These are phyloP conservation scores for Plectranthus barbatus DNA, from an alignment of 257 asterid genomes.

Conservation along the genomic window DNA sequence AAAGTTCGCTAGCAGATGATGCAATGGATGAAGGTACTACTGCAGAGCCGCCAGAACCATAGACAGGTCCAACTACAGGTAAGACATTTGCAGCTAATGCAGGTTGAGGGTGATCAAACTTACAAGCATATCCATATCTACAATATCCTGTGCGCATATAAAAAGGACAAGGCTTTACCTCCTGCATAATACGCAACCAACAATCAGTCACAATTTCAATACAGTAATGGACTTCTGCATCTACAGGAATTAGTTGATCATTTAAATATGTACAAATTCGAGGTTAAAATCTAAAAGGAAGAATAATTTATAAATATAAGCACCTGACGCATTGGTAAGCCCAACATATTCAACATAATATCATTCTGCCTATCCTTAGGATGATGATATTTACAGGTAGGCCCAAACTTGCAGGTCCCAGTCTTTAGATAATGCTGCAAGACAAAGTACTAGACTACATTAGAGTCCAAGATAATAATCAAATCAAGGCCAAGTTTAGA, in stretches of 20 bases:
- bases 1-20: conserved; percentile 26
- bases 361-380: conserved; percentile 46
- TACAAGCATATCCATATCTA: conserved; percentile 58
- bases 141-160: conserved; percentile 60
- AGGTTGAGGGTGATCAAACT: conserved; percentile 68
- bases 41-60: conserved; percentile 35
- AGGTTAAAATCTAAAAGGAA: background rate
- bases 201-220: conserved; percentile 7
- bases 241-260: background rate
- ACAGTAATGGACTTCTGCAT: background rate
- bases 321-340: conserved; percentile 78
- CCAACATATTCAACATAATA: conserved; percentile 37
- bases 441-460: conserved; percentile 5
- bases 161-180: conserved; percentile 41
- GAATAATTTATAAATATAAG: conserved; percentile 11
- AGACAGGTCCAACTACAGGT: conserved; percentile 34
- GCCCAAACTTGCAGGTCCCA: conserved; percentile 67
- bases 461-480: background rate
- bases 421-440: conserved; percentile 67
- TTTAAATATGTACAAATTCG: background rate
- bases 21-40: conserved; percentile 26
- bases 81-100: conserved; percentile 31
- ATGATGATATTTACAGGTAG: conserved; percentile 62
- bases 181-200: conserved; percentile 30
- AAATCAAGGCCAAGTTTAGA: background rate